These are phyloP conservation scores for Trichoderma sp. DNA, from an alignment of 2,329 filamentous ascomycete species.

Conservation along the genomic window DNA sequence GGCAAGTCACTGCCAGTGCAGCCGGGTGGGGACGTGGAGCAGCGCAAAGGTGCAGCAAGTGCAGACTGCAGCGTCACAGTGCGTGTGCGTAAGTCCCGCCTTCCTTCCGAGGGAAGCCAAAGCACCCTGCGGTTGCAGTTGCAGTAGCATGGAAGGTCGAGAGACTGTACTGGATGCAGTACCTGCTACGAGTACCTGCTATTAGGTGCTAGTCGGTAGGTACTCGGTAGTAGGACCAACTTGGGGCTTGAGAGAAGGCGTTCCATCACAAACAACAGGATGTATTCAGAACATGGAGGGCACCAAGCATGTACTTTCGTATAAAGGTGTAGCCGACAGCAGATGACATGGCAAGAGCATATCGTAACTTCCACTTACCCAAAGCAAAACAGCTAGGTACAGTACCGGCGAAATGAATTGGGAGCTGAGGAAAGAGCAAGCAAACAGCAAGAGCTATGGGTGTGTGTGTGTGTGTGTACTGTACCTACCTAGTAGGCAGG, in stretches of 20 bases:
- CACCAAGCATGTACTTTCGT: background rate
- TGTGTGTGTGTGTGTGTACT: background rate
- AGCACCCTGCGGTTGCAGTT: background rate
- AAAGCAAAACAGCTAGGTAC: background rate
- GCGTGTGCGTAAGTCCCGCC: slow-evolving; percentile 4
- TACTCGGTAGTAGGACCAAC: background rate
- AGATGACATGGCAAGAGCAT: background rate
- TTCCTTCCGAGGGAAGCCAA: slow-evolving; percentile 1
- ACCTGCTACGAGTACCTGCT: too few species aligned
- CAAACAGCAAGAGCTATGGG: slow-evolving; percentile 5
- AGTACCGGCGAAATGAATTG: background rate
- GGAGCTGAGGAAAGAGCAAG: background rate
- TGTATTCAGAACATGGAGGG: background rate
- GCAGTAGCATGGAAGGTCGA: background rate
- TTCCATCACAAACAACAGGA: background rate
- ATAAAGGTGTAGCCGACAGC: background rate
- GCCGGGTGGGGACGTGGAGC: background rate
- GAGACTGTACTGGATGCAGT: background rate
- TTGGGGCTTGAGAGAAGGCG: background rate
- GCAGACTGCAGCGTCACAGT: slow-evolving; percentile 4
- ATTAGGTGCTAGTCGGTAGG: too few species aligned
- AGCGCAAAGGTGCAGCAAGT: background rate
- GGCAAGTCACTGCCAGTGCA: slow-evolving; percentile 2
- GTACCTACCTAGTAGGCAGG: background rate
- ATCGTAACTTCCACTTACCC: background rate